Evolutionary conservation across 1,139 yeast species (phyloP).

Genomic region (Dujonia santamariae): DNA sequence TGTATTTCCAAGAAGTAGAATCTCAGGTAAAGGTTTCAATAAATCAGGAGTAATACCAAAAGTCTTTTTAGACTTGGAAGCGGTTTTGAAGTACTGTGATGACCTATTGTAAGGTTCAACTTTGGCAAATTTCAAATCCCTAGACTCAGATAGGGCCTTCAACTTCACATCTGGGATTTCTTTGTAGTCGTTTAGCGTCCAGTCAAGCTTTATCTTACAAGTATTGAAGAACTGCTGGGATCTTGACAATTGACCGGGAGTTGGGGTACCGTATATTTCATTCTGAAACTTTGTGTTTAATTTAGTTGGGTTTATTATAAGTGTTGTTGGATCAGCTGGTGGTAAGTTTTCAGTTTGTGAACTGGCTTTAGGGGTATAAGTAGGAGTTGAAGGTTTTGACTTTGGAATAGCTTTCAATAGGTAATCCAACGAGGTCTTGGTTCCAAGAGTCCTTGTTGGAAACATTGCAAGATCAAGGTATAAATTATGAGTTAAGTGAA

Average conservation of each 20-base stretch:
- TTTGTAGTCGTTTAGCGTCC: slow-evolving; percentile 53
- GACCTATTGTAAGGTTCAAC: slow-evolving; percentile 16
- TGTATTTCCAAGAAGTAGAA: slow-evolving; percentile 72
- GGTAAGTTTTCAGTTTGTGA: background rate
- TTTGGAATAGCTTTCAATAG: slow-evolving; percentile 10
- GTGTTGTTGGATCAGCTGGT: slow-evolving; percentile 9
- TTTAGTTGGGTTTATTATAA: slow-evolving; percentile 23
- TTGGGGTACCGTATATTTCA: slow-evolving; percentile 14
- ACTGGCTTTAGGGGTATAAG: background rate
- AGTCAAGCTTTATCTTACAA: slow-evolving; percentile 47
- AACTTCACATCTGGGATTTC: slow-evolving; percentile 60
- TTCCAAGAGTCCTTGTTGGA: too few species aligned
- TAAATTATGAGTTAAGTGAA: too few species aligned
- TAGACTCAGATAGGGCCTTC: slow-evolving; percentile 23
- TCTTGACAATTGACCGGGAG: slow-evolving; percentile 10
- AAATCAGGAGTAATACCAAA: slow-evolving; percentile 31
- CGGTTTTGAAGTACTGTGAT: slow-evolving; percentile 14
- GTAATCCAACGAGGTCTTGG: slow-evolving; percentile 15
- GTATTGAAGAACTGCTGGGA: slow-evolving; percentile 40
- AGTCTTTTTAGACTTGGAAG: slow-evolving; percentile 18
- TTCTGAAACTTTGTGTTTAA: slow-evolving; percentile 23
- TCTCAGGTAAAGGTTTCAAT: slow-evolving; percentile 54
- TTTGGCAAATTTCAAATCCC: slow-evolving; percentile 12
- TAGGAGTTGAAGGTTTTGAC: background rate
- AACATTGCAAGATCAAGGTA: too few species aligned